These are phyloP conservation scores for Pythium biforme DNA, from an alignment of 352 stramenopile species.

Conservation along the genomic window DNA sequence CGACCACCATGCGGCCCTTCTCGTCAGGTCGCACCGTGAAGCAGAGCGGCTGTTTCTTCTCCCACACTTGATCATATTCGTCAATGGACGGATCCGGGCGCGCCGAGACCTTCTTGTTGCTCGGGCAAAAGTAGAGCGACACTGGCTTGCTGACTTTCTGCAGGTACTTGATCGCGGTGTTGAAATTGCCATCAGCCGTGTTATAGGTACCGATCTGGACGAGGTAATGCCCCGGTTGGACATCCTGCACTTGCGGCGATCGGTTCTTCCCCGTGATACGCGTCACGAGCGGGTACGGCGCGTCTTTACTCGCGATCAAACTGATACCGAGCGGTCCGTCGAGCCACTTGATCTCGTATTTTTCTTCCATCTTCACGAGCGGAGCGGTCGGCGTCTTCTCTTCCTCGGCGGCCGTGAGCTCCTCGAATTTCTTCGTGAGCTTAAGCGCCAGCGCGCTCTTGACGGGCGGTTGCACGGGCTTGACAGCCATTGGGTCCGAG, in stretches of 20 bases:
- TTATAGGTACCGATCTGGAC: slow-evolving; percentile 86
- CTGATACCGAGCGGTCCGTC: slow-evolving; percentile 84
- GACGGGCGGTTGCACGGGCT: slow-evolving; percentile 68
- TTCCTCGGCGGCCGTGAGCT: slow-evolving; percentile 64
- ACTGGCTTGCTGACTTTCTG: slow-evolving; percentile 87
- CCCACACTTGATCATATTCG: slow-evolving; percentile 87
- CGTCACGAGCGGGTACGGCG: slow-evolving; percentile 83
- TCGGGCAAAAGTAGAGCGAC: slow-evolving; percentile 80
- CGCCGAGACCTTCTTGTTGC: slow-evolving; percentile 75
- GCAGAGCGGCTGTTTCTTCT: slow-evolving; percentile 85
- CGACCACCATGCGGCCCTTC: slow-evolving; percentile 71
- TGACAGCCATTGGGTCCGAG: slow-evolving; percentile 76
- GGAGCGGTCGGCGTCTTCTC: slow-evolving; percentile 67
- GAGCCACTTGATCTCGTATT: slow-evolving; percentile 88
- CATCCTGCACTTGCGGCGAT: slow-evolving; percentile 83
- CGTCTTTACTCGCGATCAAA: slow-evolving; percentile 86
- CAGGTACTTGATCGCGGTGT: slow-evolving; percentile 88
- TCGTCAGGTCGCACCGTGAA: slow-evolving; percentile 77
- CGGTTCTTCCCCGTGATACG: slow-evolving; percentile 88
- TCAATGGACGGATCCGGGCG: slow-evolving; percentile 63
- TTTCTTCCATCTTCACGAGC: slow-evolving; percentile 74
- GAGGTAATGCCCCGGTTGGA: slow-evolving; percentile 84
- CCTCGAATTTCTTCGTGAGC: slow-evolving; percentile 73
- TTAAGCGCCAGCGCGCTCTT: slow-evolving; percentile 71
- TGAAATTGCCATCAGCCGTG: slow-evolving; percentile 84